phyloP scores from a whole-genome alignment of 495 filamentous ascomycete genomes.

The Penicillium herquei region DNA sequence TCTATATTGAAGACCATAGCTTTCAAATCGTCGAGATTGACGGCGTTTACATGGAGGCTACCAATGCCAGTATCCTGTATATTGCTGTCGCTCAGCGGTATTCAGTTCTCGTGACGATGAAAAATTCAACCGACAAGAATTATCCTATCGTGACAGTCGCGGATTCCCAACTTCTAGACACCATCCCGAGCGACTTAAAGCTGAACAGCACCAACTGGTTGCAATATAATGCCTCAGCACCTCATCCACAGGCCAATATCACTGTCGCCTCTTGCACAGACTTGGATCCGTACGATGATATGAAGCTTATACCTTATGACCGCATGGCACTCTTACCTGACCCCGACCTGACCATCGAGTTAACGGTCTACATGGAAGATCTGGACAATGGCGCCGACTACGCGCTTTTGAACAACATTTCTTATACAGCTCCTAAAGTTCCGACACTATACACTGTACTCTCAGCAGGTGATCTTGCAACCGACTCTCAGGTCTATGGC shows the following conservation, averaged over 20 bases:
- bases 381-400: slow-evolving; percentile 33
- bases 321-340: slow-evolving; percentile 39
- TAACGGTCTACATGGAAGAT: slow-evolving; percentile 50
- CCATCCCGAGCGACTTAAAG: slow-evolving; percentile 36
- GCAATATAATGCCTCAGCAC: slow-evolving; percentile 60
- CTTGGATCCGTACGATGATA: slow-evolving; percentile 9
- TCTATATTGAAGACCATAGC: slow-evolving; percentile 74
- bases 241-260: slow-evolving; percentile 51
- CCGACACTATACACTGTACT: slow-evolving; percentile 78
- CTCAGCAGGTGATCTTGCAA: slow-evolving; percentile 58
- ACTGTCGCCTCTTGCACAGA: slow-evolving; percentile 42
- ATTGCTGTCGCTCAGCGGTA: slow-evolving; percentile 70
- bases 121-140: slow-evolving; percentile 61
- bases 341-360: slow-evolving; percentile 26
- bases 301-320: slow-evolving; percentile 40
- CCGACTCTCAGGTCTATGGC: slow-evolving; percentile 69
- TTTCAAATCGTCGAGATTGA: slow-evolving; percentile 58
- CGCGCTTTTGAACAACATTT: slow-evolving; percentile 80
- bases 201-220: slow-evolving; percentile 80
- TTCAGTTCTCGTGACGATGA: slow-evolving; percentile 64
- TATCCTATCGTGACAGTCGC: slow-evolving; percentile 58
- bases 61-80: slow-evolving; percentile 61
- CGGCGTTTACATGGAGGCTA: slow-evolving; percentile 53
- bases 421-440: slow-evolving; percentile 71
- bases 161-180: slow-evolving; percentile 33